Evolutionary conservation across 78 protist genomes (phyloP).

Genomic region (Dictyostelium firmibasis): DNA sequence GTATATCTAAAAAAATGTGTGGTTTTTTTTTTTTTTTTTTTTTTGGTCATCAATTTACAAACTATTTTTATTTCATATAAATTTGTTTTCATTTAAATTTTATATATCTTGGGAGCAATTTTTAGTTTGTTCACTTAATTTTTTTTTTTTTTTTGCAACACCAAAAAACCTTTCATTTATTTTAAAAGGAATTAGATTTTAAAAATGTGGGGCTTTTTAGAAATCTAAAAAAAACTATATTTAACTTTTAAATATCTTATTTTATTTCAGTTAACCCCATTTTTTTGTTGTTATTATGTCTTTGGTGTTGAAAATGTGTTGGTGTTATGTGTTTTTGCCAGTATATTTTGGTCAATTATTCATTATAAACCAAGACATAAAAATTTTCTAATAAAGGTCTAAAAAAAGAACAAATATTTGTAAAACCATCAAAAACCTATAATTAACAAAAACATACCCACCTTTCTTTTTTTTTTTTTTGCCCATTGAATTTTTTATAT

Average conservation of each 20-base stretch:
- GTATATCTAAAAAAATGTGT: not conserved
- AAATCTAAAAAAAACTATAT: not conserved
- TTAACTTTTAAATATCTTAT: not conserved
- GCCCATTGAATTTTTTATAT: not conserved
- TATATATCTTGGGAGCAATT: not conserved
- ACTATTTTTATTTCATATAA: not conserved
- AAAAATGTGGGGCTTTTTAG: not conserved
- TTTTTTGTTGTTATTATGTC: not conserved
- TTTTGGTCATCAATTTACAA: not conserved
- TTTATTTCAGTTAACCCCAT: not conserved
- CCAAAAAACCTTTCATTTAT: not conserved
- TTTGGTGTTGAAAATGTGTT: not conserved
- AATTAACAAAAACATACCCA: not conserved
- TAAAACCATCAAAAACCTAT: not conserved
- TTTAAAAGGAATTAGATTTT: not conserved
- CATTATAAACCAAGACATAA: not conserved
- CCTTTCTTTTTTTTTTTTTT: not conserved
- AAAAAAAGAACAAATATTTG: not conserved
- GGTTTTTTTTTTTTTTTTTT: not conserved
- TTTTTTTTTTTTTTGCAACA: not conserved
- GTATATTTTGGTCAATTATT: not conserved
- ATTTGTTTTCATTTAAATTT: not conserved
- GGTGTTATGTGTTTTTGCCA: not conserved
- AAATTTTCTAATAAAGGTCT: not conserved
- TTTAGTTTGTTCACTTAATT: no score